Evolutionary conservation across 2,329 filamentous ascomycete species (phyloP).

Genomic region (Colletotrichum sp.): DNA sequence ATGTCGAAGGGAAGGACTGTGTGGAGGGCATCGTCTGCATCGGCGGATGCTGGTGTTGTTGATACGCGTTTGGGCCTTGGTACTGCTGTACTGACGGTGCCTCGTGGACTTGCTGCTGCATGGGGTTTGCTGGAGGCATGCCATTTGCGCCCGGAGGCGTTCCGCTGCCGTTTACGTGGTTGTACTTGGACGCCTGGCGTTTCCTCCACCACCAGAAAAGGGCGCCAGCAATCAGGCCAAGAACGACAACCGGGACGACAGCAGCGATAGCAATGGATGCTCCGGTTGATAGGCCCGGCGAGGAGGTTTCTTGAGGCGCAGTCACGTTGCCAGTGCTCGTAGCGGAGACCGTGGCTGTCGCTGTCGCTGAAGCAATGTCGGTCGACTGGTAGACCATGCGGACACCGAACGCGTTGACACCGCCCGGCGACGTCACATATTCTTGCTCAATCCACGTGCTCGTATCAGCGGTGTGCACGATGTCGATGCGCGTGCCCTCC

Average conservation of each 20-base stretch:
- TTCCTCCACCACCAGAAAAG: constrained; percentile 15
- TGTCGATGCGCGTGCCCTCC: constrained; percentile 5
- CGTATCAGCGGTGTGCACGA: constrained; percentile 18
- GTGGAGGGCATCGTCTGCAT: not conserved
- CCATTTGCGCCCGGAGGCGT: not conserved
- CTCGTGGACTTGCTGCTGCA: not conserved
- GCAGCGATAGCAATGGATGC: not conserved
- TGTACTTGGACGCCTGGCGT: not conserved
- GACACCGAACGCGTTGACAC: constrained; percentile 27
- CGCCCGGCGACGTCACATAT: constrained; percentile 15
- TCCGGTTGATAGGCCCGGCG: not conserved
- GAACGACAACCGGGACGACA: not conserved
- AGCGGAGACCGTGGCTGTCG: not conserved
- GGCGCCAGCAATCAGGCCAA: not conserved
- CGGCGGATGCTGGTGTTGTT: not conserved
- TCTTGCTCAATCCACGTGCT: constrained; percentile 12
- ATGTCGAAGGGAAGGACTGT: not conserved
- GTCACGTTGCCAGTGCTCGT: not conserved
- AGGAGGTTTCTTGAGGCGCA: not conserved
- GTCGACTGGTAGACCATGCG: constrained; percentile 29
- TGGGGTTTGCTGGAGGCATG: not conserved
- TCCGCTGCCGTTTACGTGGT: not conserved
- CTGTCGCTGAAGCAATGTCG: constrained; percentile 9
- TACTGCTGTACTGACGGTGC: not conserved
- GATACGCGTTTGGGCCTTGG: not conserved